Evolutionary conservation across 2,329 filamentous ascomycete genomes (phyloP).

Genomic region (Cladophialophora exuberans): DNA sequence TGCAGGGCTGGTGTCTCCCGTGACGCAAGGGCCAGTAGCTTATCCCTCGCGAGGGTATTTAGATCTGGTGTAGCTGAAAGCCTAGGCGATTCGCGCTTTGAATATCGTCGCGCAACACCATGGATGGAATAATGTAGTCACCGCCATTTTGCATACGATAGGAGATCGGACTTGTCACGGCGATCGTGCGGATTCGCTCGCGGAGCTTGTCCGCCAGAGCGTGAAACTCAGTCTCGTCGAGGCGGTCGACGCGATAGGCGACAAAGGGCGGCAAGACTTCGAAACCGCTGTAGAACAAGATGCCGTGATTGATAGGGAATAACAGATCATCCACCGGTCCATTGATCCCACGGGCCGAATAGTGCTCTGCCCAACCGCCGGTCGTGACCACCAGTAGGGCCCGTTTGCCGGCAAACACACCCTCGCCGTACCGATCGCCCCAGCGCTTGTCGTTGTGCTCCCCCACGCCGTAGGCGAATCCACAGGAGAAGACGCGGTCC

Average conservation of each 20-base stretch:
- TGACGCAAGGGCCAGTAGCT: neutral
- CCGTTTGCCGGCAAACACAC: slow-evolving; percentile 6
- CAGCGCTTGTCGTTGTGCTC: slow-evolving; percentile 13
- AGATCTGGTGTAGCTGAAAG: slow-evolving; percentile 5
- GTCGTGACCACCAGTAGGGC: slow-evolving; percentile 6
- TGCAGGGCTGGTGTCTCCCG: neutral
- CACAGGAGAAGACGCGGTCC: slow-evolving; percentile 11
- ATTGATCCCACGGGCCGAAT: slow-evolving; percentile 5
- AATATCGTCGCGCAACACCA: slow-evolving; percentile 7
- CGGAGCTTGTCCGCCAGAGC: slow-evolving; percentile 1
- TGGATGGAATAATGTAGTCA: slow-evolving; percentile 8
- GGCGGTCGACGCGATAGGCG: neutral
- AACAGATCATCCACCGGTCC: slow-evolving; percentile 7
- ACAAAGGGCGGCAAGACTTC: slow-evolving; percentile 6
- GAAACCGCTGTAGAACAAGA: slow-evolving; percentile 7
- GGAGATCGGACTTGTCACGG: slow-evolving; percentile 2
- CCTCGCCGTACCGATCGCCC: slow-evolving; percentile 9
- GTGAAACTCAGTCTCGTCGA: slow-evolving; percentile 4
- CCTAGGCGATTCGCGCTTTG: neutral
- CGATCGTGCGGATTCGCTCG: neutral
- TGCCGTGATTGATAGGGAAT: slow-evolving; percentile 7
- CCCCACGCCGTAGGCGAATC: slow-evolving; percentile 6
- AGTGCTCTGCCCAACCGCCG: neutral
- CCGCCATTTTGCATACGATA: slow-evolving; percentile 1
- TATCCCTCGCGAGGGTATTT: neutral